A percentile compares a stretch with the other conserved stretches of the same genome.
Evolutionary conservation across 1,284 basidiomycete species (phyloP).

Genomic region (Golubevia pallescens): DNA sequence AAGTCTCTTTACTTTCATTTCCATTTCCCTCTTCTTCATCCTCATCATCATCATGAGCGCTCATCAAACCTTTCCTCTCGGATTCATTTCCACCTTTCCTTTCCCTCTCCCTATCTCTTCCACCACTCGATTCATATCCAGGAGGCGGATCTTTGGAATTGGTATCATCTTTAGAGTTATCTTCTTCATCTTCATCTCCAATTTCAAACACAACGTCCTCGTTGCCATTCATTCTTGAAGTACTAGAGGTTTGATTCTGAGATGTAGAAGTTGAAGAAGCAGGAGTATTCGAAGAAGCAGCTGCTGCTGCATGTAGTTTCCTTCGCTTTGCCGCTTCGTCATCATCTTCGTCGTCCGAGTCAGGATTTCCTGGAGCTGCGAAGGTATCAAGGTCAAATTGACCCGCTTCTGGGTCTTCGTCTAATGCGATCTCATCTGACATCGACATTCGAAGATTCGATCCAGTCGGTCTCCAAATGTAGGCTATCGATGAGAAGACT

Average conservation of each 20-base stretch:
- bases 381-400: conserved; percentile 54
- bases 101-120: conserved; percentile 1
- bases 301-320: not conserved
- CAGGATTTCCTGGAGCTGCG: conserved; percentile 7
- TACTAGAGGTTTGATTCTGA: not conserved
- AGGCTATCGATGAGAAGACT: conserved; percentile 55
- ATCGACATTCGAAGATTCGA: conserved; percentile 59
- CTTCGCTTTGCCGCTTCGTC: conserved; percentile 7
- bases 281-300: not conserved
- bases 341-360: conserved; percentile 12
- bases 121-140: not conserved
- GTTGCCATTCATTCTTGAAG: not conserved
- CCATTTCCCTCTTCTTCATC: conserved; percentile 4
- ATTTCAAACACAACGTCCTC: conserved; percentile 48
- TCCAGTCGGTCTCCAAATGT: conserved; percentile 61
- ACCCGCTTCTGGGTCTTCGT: conserved; percentile 49
- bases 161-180: conserved; percentile 8
- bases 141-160: conserved; percentile 4
- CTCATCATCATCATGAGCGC: conserved; percentile 11
- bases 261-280: too few relatives aligned
- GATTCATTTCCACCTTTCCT: not conserved
- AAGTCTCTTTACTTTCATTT: conserved; percentile 29
- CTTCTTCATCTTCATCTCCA: conserved; percentile 37
- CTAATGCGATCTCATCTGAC: conserved; percentile 61
- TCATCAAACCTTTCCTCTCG: conserved; percentile 12